Evolutionary conservation across 163 green algal species (phyloP).

Genomic region (Coccomyxa subellipsoidea): DNA sequence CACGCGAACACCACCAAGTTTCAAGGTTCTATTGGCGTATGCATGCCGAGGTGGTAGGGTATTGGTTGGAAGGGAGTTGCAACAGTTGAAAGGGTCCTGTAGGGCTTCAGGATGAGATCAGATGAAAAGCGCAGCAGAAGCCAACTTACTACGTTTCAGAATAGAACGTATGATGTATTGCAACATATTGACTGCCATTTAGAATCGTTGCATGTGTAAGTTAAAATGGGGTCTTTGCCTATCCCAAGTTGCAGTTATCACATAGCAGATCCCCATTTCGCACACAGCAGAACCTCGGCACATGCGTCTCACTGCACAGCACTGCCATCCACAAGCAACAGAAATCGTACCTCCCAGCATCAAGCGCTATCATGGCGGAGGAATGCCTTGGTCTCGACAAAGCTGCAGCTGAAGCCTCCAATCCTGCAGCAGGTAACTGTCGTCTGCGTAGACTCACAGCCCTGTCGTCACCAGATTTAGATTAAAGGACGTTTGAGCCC

Average conservation of each 20-base stretch:
- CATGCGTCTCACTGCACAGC: background rate
- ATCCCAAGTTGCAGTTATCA: background rate
- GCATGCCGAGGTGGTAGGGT: too few species aligned
- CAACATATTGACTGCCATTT: background rate
- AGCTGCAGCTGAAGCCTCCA: background rate
- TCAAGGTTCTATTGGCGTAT: too few species aligned
- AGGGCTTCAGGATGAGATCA: background rate
- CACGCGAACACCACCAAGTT: too few species aligned
- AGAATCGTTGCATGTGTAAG: too few species aligned
- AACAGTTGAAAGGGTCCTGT: background rate
- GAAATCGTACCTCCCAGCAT: background rate
- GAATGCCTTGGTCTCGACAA: background rate
- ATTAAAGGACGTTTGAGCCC: too few species aligned
- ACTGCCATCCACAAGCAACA: background rate
- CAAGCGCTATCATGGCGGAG: background rate
- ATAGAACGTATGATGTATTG: background rate
- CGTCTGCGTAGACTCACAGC: too few species aligned
- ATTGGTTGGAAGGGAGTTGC: too few species aligned
- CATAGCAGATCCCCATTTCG: background rate
- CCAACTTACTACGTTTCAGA: too few species aligned
- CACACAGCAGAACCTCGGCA: background rate
- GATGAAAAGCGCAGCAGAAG: background rate
- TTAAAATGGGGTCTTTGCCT: background rate
- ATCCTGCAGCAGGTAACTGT: background rate
- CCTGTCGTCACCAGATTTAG: too few species aligned